These are phyloP conservation scores for Penicillium egyptiacum DNA, from an alignment of 495 filamentous ascomycete species.

Conservation along the genomic window DNA sequence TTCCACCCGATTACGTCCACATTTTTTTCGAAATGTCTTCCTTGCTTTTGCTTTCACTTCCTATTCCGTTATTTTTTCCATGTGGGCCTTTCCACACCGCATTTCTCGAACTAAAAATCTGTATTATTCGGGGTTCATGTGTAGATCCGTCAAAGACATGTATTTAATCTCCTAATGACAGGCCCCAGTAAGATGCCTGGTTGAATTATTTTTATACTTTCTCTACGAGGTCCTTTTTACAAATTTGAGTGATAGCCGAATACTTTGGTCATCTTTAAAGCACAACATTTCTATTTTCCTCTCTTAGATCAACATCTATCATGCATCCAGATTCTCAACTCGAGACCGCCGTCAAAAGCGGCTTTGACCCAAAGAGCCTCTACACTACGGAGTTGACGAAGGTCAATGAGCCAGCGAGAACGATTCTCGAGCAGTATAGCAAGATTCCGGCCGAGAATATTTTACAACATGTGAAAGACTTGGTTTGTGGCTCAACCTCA, in stretches of 20 bases:
- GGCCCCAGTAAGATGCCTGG: background rate
- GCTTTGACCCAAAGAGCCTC: conserved; percentile 4
- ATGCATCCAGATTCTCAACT: conserved; percentile 6
- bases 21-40: background rate
- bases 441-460: conserved; percentile 5
- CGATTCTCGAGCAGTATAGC: conserved; percentile 11
- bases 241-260: background rate
- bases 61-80: background rate
- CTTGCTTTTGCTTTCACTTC: background rate
- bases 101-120: background rate
- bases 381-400: conserved; percentile 3
- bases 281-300: background rate
- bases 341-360: background rate
- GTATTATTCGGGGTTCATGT: background rate
- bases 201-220: too few relatives aligned
- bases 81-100: background rate
- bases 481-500: conserved; percentile 1
- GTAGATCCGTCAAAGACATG: background rate
- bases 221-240: too few relatives aligned
- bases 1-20: background rate
- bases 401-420: conserved; percentile 4
- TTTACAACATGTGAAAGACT: conserved; percentile 12
- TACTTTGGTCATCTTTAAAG: background rate
- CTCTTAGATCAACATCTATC: background rate
- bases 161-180: background rate